A percentile compares a stretch with the other conserved stretches of the same genome.
Conservation (phyloP, 371 early-diverging fungal species). For the Coemansia sp. region DNA sequence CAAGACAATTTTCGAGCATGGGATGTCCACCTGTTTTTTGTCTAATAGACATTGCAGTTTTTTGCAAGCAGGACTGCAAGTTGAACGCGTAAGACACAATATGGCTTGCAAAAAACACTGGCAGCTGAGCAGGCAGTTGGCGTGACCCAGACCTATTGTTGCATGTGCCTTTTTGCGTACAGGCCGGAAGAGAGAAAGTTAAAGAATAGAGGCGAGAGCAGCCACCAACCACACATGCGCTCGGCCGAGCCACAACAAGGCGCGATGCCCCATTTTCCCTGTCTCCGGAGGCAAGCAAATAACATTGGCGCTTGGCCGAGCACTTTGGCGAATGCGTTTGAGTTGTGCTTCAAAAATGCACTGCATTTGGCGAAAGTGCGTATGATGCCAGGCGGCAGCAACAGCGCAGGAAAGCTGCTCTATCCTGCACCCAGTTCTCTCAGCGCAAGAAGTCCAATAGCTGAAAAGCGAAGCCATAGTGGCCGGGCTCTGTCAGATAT, state of each 20-base stretch:
- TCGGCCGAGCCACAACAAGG: not conserved
- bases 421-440: not conserved
- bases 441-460: conserved; percentile 1
- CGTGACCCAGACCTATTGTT: conserved; percentile 1
- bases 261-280: not conserved
- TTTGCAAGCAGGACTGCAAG: not conserved
- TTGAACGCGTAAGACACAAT: not conserved
- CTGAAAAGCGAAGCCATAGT: conserved; percentile 1
- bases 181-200: not conserved
- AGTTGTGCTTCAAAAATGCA: not conserved
- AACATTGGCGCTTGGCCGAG: not conserved
- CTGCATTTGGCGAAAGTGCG: not conserved
- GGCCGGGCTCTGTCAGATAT: not conserved
- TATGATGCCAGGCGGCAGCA: not conserved
- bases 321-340: not conserved
- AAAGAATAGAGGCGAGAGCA: not conserved
- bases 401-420: not conserved
- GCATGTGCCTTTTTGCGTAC: not conserved
- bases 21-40: not conserved
- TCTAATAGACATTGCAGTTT: not conserved
- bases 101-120: not conserved
- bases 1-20: not conserved
- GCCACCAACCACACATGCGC: conserved; percentile 1
- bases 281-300: not conserved
- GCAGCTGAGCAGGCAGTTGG: not conserved